Conservation (phyloP, 1,139 yeast species). For the Diutina sp. region DNA sequence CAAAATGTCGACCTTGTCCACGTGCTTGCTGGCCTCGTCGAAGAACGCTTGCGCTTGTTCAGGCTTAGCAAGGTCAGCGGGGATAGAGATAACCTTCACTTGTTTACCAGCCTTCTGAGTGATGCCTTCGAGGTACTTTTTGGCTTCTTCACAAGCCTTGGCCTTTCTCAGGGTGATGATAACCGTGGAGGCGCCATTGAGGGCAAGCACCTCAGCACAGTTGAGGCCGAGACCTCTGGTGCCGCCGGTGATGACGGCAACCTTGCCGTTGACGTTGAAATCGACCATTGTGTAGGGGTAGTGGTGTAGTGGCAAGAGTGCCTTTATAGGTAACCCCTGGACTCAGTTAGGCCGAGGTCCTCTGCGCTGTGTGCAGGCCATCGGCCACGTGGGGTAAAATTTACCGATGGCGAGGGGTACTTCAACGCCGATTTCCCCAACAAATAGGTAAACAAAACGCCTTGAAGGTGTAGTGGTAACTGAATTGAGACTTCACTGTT, state of each 20-base stretch:
- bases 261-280: slow-evolving; percentile 45
- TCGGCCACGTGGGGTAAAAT: background rate
- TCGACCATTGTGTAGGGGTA: slow-evolving; percentile 21
- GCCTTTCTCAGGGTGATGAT: slow-evolving; percentile 58
- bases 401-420: background rate
- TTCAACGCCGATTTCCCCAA: too few species aligned
- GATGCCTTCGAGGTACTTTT: slow-evolving; percentile 32
- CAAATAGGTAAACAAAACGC: too few species aligned
- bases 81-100: slow-evolving; percentile 38
- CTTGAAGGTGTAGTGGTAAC: too few species aligned
- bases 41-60: slow-evolving; percentile 36
- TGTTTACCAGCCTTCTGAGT: slow-evolving; percentile 27
- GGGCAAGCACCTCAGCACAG: slow-evolving; percentile 54
- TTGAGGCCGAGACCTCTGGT: slow-evolving; percentile 63
- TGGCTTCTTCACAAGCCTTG: slow-evolving; percentile 53
- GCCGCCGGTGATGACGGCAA: slow-evolving; percentile 70
- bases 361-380: background rate
- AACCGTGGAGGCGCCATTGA: slow-evolving; percentile 51
- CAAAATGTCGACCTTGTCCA: slow-evolving; percentile 43
- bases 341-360: background rate
- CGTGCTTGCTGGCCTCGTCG: slow-evolving; percentile 26
- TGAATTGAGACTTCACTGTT: too few species aligned
- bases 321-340: background rate
- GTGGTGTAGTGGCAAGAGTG: background rate
- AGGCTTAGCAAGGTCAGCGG: slow-evolving; percentile 48